Conservation (phyloP, 2,329 filamentous ascomycete genomes). For the Trichoderma pleuroti region DNA sequence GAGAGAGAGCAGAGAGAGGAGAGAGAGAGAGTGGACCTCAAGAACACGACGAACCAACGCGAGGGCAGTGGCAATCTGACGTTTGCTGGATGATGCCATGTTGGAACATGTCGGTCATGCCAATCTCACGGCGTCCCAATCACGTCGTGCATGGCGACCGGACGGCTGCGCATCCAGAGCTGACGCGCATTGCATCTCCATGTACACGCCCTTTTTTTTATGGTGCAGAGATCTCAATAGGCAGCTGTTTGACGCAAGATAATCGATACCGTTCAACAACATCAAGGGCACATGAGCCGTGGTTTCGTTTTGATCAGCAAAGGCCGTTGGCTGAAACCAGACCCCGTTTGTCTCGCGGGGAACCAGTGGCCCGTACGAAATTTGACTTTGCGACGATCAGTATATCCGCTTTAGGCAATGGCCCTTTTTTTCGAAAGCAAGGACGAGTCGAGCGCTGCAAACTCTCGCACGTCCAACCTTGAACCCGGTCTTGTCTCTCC, state of each 20-base stretch:
- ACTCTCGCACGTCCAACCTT: background rate
- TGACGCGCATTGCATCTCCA: background rate
- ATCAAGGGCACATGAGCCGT: background rate
- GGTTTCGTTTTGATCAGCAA: background rate
- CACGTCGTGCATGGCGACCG: background rate
- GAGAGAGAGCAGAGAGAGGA: background rate
- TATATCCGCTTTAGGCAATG: constrained; percentile 1
- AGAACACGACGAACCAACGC: constrained; percentile 14
- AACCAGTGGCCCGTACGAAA: background rate
- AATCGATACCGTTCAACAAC: background rate
- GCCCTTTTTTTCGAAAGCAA: background rate
- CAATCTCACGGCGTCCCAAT: constrained; percentile 1
- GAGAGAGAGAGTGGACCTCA: background rate
- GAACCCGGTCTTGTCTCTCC: background rate
- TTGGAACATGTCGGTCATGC: background rate
- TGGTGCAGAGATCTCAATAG: background rate
- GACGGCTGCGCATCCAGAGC: background rate
- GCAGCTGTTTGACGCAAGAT: background rate
- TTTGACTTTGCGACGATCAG: background rate
- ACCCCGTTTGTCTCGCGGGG: background rate
- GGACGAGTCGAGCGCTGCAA: background rate
- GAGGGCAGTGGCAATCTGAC: background rate
- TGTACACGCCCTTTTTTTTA: background rate
- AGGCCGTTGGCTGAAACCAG: background rate
- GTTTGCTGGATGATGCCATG: constrained; percentile 12